Percentiles rank a stretch among this genome's conserved stretches.
phyloP scores from a whole-genome alignment of 805 yeast genomes.

The Ogataea ganodermae region DNA sequence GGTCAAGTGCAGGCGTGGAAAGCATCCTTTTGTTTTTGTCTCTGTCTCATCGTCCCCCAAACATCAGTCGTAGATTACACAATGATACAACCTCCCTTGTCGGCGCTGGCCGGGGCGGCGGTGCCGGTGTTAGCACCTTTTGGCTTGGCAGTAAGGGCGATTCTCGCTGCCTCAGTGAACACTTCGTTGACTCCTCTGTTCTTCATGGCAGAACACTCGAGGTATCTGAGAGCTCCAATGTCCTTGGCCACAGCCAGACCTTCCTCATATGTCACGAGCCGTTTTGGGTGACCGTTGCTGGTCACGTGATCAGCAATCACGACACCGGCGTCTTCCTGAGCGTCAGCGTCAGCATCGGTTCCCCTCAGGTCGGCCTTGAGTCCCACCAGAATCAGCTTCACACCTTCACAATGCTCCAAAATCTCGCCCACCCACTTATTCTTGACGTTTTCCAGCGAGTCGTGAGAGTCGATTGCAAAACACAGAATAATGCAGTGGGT shows the following conservation, averaged over 20 bases:
- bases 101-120: slow-evolving; percentile 25
- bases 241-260: slow-evolving; percentile 90
- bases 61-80: slow-evolving; percentile 20
- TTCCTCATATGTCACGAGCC: slow-evolving; percentile 84
- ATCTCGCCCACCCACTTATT: slow-evolving; percentile 97
- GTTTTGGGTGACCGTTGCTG: slow-evolving; percentile 37
- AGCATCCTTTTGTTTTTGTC: background rate
- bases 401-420: slow-evolving; percentile 96
- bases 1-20: no score
- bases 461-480: slow-evolving; percentile 90
- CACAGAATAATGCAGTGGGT: slow-evolving; percentile 97
- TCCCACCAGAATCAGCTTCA: slow-evolving; percentile 89
- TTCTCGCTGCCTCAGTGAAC: slow-evolving; percentile 97
- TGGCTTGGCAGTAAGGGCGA: slow-evolving; percentile 87
- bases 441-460: slow-evolving; percentile 92
- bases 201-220: slow-evolving; percentile 95
- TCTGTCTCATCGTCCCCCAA: background rate
- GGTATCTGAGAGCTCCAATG: slow-evolving; percentile 90
- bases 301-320: slow-evolving; percentile 18
- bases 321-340: slow-evolving; percentile 31
- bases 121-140: slow-evolving; percentile 63
- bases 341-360: slow-evolving; percentile 44
- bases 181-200: slow-evolving; percentile 99
- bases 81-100: slow-evolving; percentile 27
- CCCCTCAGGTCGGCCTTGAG: slow-evolving; percentile 90